A percentile compares a stretch with the other conserved stretches of the same genome.
Conservation (phyloP, 1,139 yeast genomes). For the Casaregolazyma suthepensis region DNA sequence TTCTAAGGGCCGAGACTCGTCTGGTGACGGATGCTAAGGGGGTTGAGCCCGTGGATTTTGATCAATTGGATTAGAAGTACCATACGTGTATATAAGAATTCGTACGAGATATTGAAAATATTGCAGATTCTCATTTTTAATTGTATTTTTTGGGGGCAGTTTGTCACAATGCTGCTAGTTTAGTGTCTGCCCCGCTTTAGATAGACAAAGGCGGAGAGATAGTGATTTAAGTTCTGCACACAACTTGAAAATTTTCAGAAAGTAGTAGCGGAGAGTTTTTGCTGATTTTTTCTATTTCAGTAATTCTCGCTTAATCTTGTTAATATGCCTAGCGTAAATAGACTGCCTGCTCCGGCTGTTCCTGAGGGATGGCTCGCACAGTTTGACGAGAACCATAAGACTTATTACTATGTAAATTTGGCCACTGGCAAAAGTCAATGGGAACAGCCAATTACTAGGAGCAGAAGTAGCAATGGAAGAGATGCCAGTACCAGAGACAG, state of each 20-base stretch:
- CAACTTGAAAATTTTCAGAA: neutral
- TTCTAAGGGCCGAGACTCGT: conserved; percentile 33
- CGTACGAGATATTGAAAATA: neutral
- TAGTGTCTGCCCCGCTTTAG: neutral
- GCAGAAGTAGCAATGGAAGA: neutral
- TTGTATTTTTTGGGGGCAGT: neutral
- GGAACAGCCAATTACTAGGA: conserved; percentile 45
- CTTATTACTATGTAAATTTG: conserved; percentile 60
- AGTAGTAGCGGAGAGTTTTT: no score
- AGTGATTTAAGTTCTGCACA: neutral
- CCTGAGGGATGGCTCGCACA: conserved; percentile 71
- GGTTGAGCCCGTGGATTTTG: conserved; percentile 7
- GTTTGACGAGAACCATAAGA: conserved; percentile 72
- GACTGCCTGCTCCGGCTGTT: conserved; percentile 28
- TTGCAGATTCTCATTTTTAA: neutral
- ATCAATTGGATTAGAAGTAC: conserved; percentile 1
- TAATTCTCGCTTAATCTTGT: neutral
- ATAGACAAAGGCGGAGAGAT: neutral
- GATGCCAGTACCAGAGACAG: neutral
- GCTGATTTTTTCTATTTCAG: no score
- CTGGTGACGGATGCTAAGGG: conserved; percentile 21
- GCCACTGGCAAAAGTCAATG: conserved; percentile 77
- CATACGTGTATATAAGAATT: neutral
- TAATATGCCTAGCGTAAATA: conserved; percentile 7
- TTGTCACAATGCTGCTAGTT: neutral